These are phyloP conservation scores for Pseudofabraea citricarpa DNA, from an alignment of 2,329 filamentous ascomycete species.

Conservation along the genomic window DNA sequence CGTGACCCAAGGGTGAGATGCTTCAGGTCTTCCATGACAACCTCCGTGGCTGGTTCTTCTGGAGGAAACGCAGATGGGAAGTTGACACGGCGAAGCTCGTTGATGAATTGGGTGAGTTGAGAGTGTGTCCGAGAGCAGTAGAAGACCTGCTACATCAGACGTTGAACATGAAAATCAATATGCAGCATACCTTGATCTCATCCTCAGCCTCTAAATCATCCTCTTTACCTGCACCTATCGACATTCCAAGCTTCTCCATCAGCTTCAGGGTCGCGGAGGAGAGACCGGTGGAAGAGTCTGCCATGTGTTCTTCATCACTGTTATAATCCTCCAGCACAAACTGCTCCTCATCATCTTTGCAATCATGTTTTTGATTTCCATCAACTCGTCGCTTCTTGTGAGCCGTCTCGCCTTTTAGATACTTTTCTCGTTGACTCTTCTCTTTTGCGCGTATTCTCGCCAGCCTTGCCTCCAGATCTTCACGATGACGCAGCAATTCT, in stretches of 20 bases:
- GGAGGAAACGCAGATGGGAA: slow-evolving; percentile 53
- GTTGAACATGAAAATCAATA: neutral
- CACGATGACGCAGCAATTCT: slow-evolving; percentile 48
- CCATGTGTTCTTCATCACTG: slow-evolving; percentile 49
- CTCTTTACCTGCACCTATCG: slow-evolving; percentile 26
- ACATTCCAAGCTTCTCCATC: slow-evolving; percentile 49
- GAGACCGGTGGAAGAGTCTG: slow-evolving; percentile 36
- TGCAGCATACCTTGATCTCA: slow-evolving; percentile 44
- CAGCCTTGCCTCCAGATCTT: slow-evolving; percentile 56
- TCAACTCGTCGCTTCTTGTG: slow-evolving; percentile 39
- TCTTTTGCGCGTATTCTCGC: slow-evolving; percentile 52
- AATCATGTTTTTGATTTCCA: slow-evolving; percentile 8
- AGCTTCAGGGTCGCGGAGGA: slow-evolving; percentile 59
- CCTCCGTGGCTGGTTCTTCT: slow-evolving; percentile 24
- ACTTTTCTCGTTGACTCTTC: slow-evolving; percentile 43
- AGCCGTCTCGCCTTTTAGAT: slow-evolving; percentile 37
- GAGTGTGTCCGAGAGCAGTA: slow-evolving; percentile 73
- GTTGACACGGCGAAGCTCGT: slow-evolving; percentile 58
- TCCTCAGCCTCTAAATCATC: slow-evolving; percentile 47
- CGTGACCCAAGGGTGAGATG: slow-evolving; percentile 65
- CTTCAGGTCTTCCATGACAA: slow-evolving; percentile 51
- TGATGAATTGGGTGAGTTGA: slow-evolving; percentile 65
- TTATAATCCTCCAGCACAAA: slow-evolving; percentile 67
- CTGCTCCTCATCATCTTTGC: slow-evolving; percentile 43
- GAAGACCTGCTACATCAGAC: slow-evolving; percentile 43